Conservation (phyloP, 768 basidiomycete species). For the Trametes punicea region DNA sequence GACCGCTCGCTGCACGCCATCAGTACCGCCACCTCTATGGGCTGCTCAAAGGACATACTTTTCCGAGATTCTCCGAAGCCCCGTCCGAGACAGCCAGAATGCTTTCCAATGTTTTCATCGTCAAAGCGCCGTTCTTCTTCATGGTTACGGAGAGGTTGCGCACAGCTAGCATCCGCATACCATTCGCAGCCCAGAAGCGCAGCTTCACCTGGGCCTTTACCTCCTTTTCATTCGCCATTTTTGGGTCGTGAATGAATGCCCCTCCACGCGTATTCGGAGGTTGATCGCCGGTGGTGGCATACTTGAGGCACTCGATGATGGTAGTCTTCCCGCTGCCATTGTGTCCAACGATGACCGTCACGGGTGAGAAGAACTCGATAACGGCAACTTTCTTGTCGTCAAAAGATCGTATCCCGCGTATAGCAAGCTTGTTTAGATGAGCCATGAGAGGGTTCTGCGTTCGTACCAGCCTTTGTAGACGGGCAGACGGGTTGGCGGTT, state of each 20-base stretch:
- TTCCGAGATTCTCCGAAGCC: slow-evolving; percentile 64
- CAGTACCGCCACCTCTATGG: not conserved
- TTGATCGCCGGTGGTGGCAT: slow-evolving; percentile 96
- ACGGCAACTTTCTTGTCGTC: slow-evolving; percentile 92
- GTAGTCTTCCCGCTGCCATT: slow-evolving; percentile 99
- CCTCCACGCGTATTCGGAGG: slow-evolving; percentile 97
- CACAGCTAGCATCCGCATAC: slow-evolving; percentile 85
- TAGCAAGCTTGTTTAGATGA: slow-evolving; percentile 86
- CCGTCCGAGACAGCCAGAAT: slow-evolving; percentile 73
- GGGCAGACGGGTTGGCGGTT: not conserved
- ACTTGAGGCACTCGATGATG: slow-evolving; percentile 98
- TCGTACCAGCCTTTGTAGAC: too few relatives aligned
- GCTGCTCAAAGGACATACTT: slow-evolving; percentile 48
- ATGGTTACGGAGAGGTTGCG: slow-evolving; percentile 89
- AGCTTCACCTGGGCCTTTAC: slow-evolving; percentile 98
- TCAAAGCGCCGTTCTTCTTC: slow-evolving; percentile 84
- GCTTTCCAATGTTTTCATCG: slow-evolving; percentile 97
- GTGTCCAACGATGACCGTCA: slow-evolving; percentile 98
- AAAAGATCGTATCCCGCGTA: slow-evolving; percentile 91
- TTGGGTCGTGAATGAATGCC: slow-evolving; percentile 98
- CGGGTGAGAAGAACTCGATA: slow-evolving; percentile 96
- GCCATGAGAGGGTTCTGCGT: slow-evolving; percentile 51
- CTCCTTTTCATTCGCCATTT: slow-evolving; percentile 99
- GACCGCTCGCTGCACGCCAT: slow-evolving; percentile 57
- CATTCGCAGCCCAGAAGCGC: slow-evolving; percentile 86